Conservation (phyloP, 495 filamentous ascomycete genomes). For the Penicillium coprophilum region DNA sequence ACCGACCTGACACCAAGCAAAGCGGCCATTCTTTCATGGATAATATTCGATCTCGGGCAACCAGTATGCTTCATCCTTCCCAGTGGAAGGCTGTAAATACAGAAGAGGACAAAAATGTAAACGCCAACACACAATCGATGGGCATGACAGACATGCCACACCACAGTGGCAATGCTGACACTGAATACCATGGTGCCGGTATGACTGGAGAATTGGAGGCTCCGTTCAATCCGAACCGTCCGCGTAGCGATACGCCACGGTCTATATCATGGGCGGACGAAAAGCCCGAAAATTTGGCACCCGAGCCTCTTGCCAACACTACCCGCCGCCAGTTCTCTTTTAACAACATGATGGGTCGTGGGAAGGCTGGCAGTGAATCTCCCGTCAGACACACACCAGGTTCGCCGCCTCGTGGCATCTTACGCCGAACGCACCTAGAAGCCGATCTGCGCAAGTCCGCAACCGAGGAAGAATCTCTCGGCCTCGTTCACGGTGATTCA, state of each 20-base stretch:
- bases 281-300: conserved; percentile 29
- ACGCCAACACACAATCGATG: conserved; percentile 1
- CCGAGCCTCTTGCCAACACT: conserved; percentile 20
- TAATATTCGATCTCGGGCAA: conserved; percentile 55
- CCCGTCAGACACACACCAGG: conserved; percentile 28
- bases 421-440: conserved; percentile 48
- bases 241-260: conserved; percentile 36
- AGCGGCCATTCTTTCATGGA: conserved; percentile 51
- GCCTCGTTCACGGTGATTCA: conserved; percentile 77
- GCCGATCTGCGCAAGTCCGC: conserved; percentile 42
- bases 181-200: conserved; percentile 36
- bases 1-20: conserved; percentile 34
- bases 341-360: conserved; percentile 69
- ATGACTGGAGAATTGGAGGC: conserved; percentile 16
- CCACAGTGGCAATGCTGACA: conserved; percentile 47
- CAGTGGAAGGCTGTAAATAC: conserved; percentile 36
- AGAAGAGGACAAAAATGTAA: conserved; percentile 27
- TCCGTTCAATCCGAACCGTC: conserved; percentile 18
- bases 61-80: conserved; percentile 34
- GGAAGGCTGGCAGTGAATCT: conserved; percentile 37
- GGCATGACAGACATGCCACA: conserved; percentile 16
- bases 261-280: conserved; percentile 36
- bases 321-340: conserved; percentile 86
- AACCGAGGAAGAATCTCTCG: conserved; percentile 87
- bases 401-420: conserved; percentile 33